A percentile compares a stretch with the other conserved stretches of the same genome.
These are phyloP conservation scores for Alternaria triticimaculans DNA, from an alignment of 2,329 filamentous ascomycete genomes.

Conservation along the genomic window DNA sequence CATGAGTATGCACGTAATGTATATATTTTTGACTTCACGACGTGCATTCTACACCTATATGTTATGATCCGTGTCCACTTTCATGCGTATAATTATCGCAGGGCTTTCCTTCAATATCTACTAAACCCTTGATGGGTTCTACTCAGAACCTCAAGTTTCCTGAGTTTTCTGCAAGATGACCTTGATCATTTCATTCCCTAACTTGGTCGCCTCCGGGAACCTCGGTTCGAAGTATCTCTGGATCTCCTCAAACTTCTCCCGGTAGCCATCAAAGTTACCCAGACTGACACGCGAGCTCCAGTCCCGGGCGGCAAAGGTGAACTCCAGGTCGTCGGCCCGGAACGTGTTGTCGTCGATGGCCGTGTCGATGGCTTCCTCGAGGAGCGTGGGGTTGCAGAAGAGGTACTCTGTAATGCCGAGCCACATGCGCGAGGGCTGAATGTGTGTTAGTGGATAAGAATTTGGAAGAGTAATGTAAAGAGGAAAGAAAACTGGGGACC, in stretches of 20 bases:
- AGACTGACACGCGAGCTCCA: conserved; percentile 95
- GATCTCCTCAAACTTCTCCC: conserved; percentile 87
- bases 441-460: not conserved
- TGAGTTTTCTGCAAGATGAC: conserved; percentile 83
- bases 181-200: conserved; percentile 97
- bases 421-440: conserved; percentile 86
- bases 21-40: not conserved
- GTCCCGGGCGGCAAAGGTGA: conserved; percentile 93
- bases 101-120: not conserved
- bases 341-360: conserved; percentile 91
- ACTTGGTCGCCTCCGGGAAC: conserved; percentile 82
- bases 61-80: not conserved
- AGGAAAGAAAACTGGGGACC: conserved; percentile 28
- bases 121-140: not conserved
- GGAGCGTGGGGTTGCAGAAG: conserved; percentile 79
- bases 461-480: not conserved
- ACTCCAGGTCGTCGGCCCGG: conserved; percentile 94
- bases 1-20: not conserved
- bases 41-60: not conserved
- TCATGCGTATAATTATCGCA: not conserved
- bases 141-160: conserved; percentile 9
- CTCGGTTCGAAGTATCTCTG: conserved; percentile 90
- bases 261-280: conserved; percentile 91
- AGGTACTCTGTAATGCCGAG: conserved; percentile 96
- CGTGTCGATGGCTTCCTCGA: conserved; percentile 84